Conservation (phyloP, 768 basidiomycete species). For the Phaeotremella skinneri region DNA sequence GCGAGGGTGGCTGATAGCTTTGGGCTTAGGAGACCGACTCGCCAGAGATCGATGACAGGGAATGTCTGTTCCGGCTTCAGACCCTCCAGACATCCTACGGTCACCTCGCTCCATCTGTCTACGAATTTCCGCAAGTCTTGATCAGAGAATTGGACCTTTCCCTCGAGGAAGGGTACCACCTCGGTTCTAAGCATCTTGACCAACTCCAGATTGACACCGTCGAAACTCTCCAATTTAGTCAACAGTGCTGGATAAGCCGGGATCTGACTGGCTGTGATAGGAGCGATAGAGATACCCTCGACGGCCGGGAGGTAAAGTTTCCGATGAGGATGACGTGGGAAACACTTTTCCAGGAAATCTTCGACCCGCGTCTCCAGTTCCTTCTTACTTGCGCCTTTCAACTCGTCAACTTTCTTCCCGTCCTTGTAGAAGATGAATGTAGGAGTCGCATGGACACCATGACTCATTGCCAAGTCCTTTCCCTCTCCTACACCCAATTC, state of each 20-base stretch:
- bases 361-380: slow-evolving; percentile 35
- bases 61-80: slow-evolving; percentile 40
- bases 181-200: slow-evolving; percentile 13
- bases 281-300: slow-evolving; percentile 24
- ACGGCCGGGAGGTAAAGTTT: slow-evolving; percentile 34
- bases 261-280: slow-evolving; percentile 25
- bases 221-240: slow-evolving; percentile 36
- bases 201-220: slow-evolving; percentile 13
- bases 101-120: slow-evolving; percentile 18
- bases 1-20: slow-evolving; percentile 21
- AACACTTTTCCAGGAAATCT: slow-evolving; percentile 32
- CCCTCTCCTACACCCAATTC: slow-evolving; percentile 74
- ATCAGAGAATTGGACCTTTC: slow-evolving; percentile 15
- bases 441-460: slow-evolving; percentile 72
- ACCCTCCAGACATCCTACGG: slow-evolving; percentile 12
- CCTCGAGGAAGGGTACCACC: slow-evolving; percentile 34
- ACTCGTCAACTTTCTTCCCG: slow-evolving; percentile 51
- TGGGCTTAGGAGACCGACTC: slow-evolving; percentile 31
- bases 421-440: slow-evolving; percentile 85
- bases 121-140: slow-evolving; percentile 8
- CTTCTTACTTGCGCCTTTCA: slow-evolving; percentile 36
- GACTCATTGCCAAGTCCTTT: slow-evolving; percentile 61
- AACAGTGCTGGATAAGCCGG: slow-evolving; percentile 34
- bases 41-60: slow-evolving; percentile 42
- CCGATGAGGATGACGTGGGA: slow-evolving; percentile 37